Evolutionary conservation across 75 land plant species (phyloP), one percentile per base, ranked within the genome.

Genomic region (Sequoia sempervirens): DNA sequence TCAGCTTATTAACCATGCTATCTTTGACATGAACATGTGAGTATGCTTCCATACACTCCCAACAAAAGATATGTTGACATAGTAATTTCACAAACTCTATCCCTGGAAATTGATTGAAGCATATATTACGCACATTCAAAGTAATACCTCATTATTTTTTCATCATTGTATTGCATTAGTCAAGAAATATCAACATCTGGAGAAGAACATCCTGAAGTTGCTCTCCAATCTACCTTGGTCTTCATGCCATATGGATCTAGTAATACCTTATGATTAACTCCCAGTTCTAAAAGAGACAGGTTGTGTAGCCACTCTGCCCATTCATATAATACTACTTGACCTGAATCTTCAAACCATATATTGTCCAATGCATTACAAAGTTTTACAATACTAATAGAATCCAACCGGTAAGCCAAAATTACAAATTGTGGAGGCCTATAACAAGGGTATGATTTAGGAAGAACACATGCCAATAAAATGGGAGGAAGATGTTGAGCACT

Each of bases 391-490:
- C 85, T 90, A 9, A 32, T n/a, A 4, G 89, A 72, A 84, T 88
- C 87, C 76, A 97, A 85, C 97, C 96, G 95, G 79, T 87, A 80
- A 43, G 88, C 88, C 64, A 88, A 87, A 43, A 97, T 90, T 28
- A 80, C 84, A 81, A 93, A 97, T 84, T 70, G 82, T 13, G 99
- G 99, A 64, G 93, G 91, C 18, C 61, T 43, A 84, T 90, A 92
- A 46, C 95, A 93, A 14, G 99, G 96, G 83, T 97, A 97, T 36
- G 95, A 89, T 72, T 78, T 75, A 50, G 99, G 99, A 28, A 95
- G 84, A 40, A 92, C 83, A 74, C 94, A 97, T 6, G 92, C 86
- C 82, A 97, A 84, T 34, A 85, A 72, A 75, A 97, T 78, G 38
- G 96, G 97, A 45, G 93, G 95, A 43, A 97, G 88, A 82, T 88